Conservation (phyloP, 345 rosid species). For the Eucalyptus melliodora region DNA sequence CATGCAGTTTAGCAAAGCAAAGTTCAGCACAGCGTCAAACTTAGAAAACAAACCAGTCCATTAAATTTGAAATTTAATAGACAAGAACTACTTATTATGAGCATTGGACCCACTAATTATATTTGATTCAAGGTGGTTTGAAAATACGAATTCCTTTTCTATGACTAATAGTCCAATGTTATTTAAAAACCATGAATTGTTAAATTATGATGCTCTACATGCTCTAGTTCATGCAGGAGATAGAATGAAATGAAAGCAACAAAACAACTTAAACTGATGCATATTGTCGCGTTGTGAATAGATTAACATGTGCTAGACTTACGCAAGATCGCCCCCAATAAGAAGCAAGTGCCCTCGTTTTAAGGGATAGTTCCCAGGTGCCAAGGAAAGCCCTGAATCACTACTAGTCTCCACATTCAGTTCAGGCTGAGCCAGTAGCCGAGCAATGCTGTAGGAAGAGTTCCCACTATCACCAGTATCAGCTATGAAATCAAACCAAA, state of each 20-base stretch:
- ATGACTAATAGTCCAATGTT: not conserved
- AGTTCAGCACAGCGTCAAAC: not conserved
- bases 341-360: constrained; percentile 67
- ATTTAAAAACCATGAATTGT: not conserved
- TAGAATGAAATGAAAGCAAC: not conserved
- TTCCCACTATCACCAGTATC: constrained; percentile 99
- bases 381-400: not conserved
- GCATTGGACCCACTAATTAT: not conserved
- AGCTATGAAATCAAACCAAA: constrained; percentile 99
- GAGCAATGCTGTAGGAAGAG: constrained; percentile 76
- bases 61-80: not conserved
- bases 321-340: constrained; percentile 99
- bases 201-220: not conserved
- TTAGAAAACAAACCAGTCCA: not conserved
- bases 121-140: no score
- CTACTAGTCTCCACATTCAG: constrained; percentile 11
- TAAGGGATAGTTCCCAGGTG: not conserved
- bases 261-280: not conserved
- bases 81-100: not conserved
- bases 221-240: not conserved
- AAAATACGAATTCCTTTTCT: not conserved
- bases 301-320: constrained; percentile 23
- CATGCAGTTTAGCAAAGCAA: not conserved
- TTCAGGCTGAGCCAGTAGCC: constrained; percentile 83
- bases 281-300: not conserved